Conservation (phyloP, 495 filamentous ascomycete genomes). For the Aspergillus coremiiformis region DNA sequence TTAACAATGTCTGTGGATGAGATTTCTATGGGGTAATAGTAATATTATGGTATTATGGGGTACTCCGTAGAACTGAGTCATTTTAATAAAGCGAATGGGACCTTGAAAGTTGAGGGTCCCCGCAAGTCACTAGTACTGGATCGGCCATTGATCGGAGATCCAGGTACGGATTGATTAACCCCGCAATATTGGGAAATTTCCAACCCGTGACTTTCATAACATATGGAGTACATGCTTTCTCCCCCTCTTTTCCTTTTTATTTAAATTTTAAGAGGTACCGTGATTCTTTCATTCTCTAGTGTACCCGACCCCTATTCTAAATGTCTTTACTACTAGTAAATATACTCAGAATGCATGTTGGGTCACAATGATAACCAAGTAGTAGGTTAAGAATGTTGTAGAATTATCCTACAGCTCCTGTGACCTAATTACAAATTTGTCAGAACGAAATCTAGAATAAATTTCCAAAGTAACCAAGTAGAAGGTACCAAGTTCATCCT, state of each 20-base stretch:
- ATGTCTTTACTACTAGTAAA: too few species aligned
- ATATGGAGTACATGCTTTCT: not conserved
- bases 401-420: too few species aligned
- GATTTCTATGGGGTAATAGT: conserved; percentile 16
- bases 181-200: conserved; percentile 9
- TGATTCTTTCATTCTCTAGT: not conserved
- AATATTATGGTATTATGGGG: too few species aligned
- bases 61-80: conserved; percentile 14
- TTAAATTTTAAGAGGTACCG: not conserved
- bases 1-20: not conserved
- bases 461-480: too few species aligned
- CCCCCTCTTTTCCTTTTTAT: not conserved
- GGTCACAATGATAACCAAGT: too few species aligned
- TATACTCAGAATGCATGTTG: too few species aligned
- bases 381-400: too few species aligned
- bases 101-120: conserved; percentile 6
- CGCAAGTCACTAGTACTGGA: conserved; percentile 15
- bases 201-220: not conserved
- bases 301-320: too few species aligned
- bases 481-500: too few species aligned
- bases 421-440: too few species aligned
- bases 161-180: conserved; percentile 19
- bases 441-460: too few species aligned
- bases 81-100: conserved; percentile 13
- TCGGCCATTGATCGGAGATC: conserved; percentile 14